These are phyloP conservation scores for Neofusicoccum umdonicola DNA, from an alignment of 2,329 filamentous ascomycete genomes.

Conservation along the genomic window DNA sequence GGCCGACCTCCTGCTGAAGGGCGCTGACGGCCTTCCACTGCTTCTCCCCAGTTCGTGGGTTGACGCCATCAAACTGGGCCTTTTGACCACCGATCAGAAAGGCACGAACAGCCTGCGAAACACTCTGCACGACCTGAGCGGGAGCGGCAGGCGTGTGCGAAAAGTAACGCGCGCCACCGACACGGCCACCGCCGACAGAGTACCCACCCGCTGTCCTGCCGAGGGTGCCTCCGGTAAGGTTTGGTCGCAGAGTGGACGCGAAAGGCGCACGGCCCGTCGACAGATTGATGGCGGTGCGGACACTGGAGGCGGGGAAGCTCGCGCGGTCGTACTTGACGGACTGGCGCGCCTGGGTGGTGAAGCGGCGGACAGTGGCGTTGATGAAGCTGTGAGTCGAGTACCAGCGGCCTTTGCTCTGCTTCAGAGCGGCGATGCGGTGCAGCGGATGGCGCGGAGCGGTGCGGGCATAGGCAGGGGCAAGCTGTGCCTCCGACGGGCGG, in stretches of 20 bases:
- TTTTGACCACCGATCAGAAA: constrained; percentile 92
- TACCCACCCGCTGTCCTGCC: constrained; percentile 90
- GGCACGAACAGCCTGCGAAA: constrained; percentile 87
- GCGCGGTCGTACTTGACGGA: constrained; percentile 49
- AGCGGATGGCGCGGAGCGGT: constrained; percentile 57
- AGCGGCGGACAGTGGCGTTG: constrained; percentile 47
- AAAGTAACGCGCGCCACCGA: constrained; percentile 79
- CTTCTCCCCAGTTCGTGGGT: constrained; percentile 67
- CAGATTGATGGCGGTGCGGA: constrained; percentile 57
- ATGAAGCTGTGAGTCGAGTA: constrained; percentile 57
- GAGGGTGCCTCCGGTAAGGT: constrained; percentile 82
- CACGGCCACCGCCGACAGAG: constrained; percentile 65
- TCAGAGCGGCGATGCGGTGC: constrained; percentile 61
- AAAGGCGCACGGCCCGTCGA: constrained; percentile 79
- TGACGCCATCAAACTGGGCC: constrained; percentile 78
- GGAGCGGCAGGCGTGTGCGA: constrained; percentile 82
- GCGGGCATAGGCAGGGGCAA: constrained; percentile 61
- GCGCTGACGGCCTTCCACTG: constrained; percentile 74
- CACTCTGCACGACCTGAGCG: constrained; percentile 89
- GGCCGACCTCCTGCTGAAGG: constrained; percentile 69
- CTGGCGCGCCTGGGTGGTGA: constrained; percentile 49
- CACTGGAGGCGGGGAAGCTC: constrained; percentile 56
- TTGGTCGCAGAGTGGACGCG: constrained; percentile 82
- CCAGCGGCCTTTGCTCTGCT: constrained; percentile 62
- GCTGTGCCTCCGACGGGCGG: constrained; percentile 46